phyloP scores from a whole-genome alignment of 1,284 basidiomycete species.

The Puccinia horiana region DNA sequence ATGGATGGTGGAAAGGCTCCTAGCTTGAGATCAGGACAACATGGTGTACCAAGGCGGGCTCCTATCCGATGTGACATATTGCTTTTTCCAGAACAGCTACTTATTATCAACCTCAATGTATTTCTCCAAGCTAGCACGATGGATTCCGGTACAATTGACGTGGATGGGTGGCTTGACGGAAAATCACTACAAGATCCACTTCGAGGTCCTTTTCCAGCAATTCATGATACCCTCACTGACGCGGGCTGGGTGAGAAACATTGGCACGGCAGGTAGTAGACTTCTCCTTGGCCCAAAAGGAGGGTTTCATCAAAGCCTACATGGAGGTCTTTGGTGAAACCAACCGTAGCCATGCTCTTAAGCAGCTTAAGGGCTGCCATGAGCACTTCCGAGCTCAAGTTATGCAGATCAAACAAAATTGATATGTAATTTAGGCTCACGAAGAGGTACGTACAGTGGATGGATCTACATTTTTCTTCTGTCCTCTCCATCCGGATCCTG shows the following conservation, averaged over 20 bases:
- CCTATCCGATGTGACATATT: slow-evolving; percentile 7
- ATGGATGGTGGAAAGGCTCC: slow-evolving; percentile 2
- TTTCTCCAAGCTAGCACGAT: background rate
- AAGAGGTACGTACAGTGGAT: background rate
- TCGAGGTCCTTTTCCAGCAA: background rate
- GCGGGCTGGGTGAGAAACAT: background rate
- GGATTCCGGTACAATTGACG: slow-evolving; percentile 25
- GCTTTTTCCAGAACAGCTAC: slow-evolving; percentile 5
- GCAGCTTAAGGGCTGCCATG: slow-evolving; percentile 9
- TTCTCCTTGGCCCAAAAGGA: background rate
- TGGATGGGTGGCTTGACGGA: background rate
- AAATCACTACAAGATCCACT: slow-evolving; percentile 11
- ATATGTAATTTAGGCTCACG: background rate
- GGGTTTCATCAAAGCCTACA: slow-evolving; percentile 7
- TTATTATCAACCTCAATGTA: slow-evolving; percentile 5
- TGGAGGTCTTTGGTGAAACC: background rate
- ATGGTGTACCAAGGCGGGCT: background rate
- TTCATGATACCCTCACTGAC: background rate
- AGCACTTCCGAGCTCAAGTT: slow-evolving; percentile 8
- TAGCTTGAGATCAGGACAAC: background rate
- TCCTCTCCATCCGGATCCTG: too few species aligned
- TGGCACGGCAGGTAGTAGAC: slow-evolving; percentile 15
- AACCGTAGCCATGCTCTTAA: background rate
- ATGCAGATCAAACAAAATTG: background rate
- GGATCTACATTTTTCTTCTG: too few species aligned